phyloP scores from a whole-genome alignment of 2,329 filamentous ascomycete species.

The Epichloe gansuensis region DNA sequence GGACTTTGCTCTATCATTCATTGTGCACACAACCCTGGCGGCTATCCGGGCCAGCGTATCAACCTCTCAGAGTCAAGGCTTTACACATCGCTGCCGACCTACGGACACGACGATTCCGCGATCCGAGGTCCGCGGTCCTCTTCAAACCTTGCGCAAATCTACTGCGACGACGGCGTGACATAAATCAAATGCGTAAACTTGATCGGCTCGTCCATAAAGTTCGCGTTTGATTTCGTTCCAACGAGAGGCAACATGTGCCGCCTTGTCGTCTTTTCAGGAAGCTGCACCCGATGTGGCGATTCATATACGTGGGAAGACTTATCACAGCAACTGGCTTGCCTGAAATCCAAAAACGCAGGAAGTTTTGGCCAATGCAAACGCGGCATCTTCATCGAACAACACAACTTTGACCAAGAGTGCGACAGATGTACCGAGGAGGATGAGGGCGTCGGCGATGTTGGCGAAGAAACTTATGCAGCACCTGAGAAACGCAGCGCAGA shows the following conservation, averaged over 20 bases:
- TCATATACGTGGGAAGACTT: conserved; percentile 31
- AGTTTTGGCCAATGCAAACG: conserved; percentile 29
- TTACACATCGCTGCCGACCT: neutral
- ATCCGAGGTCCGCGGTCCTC: neutral
- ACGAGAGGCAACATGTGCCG: conserved; percentile 28
- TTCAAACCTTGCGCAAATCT: neutral
- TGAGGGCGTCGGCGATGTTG: conserved; percentile 29
- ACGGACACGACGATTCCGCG: neutral
- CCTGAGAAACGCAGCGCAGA: conserved; percentile 10
- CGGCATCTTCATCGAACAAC: conserved; percentile 29
- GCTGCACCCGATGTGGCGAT: conserved; percentile 29
- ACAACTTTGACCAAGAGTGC: conserved; percentile 36
- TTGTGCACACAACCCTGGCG: no score
- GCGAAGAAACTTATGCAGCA: conserved; percentile 14
- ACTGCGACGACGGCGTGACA: no score
- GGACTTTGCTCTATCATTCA: no score
- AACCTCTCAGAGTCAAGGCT: no score
- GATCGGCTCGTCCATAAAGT: neutral
- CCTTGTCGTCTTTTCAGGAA: conserved; percentile 30
- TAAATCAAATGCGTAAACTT: neutral
- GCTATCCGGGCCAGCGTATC: no score
- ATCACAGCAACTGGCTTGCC: conserved; percentile 32
- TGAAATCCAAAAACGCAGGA: conserved; percentile 36
- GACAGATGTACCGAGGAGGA: conserved; percentile 28
- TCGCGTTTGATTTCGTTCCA: neutral